These are phyloP conservation scores for Picea glauca DNA, from an alignment of 75 land plant species.

Conservation along the genomic window DNA sequence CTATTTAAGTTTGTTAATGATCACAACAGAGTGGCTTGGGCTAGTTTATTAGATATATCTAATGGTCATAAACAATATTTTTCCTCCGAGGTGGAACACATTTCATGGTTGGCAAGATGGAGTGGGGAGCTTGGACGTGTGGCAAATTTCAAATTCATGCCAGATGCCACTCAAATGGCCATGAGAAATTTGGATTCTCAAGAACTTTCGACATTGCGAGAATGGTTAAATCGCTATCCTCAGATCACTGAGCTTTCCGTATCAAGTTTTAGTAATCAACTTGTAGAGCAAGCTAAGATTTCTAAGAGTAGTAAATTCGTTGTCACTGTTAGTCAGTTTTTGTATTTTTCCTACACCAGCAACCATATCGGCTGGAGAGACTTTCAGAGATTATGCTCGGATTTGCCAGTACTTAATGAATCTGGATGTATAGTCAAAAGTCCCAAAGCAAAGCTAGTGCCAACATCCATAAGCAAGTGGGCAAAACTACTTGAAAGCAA, in stretches of 20 bases:
- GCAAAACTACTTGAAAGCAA: too few species aligned
- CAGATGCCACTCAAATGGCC: constrained; percentile 14
- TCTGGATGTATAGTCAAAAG: too few species aligned
- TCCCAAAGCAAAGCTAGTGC: too few species aligned
- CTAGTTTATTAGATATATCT: constrained; percentile 15
- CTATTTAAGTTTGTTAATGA: constrained; percentile 39
- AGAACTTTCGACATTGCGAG: neutral
- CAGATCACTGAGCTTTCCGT: constrained; percentile 12
- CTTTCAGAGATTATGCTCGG: too few species aligned
- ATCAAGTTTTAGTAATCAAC: constrained; percentile 10
- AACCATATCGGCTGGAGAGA: too few species aligned
- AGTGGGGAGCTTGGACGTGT: constrained; percentile 21
- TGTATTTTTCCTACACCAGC: too few species aligned
- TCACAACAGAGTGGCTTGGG: constrained; percentile 11
- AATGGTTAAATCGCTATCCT: constrained; percentile 19
- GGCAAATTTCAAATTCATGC: constrained; percentile 19
- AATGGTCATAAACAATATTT: neutral
- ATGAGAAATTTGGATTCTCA: neutral
- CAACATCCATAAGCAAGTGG: too few species aligned
- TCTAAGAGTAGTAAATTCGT: constrained; percentile 10
- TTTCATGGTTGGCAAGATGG: constrained; percentile 38
- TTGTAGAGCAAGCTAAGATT: neutral
- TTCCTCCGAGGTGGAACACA: neutral
- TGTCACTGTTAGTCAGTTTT: constrained; percentile 31
- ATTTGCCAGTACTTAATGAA: too few species aligned